phyloP scores from a whole-genome alignment of 2,329 filamentous ascomycete species.

The Ophiostoma piceae region DNA sequence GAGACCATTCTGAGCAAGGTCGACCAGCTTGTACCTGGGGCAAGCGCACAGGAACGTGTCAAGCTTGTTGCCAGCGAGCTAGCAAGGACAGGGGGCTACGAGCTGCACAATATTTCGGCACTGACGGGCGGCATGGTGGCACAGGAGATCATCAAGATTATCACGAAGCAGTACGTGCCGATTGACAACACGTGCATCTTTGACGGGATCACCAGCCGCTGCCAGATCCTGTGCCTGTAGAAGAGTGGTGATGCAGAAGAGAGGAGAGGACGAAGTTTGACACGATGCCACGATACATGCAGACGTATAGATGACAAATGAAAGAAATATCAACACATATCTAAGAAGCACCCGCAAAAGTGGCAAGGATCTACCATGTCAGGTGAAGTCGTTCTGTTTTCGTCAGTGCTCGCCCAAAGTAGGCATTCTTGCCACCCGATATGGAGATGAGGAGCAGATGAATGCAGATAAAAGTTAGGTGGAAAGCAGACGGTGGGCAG shows the following conservation, averaged over 20 bases:
- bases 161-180: constrained; percentile 67
- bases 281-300: not conserved
- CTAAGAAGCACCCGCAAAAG: not conserved
- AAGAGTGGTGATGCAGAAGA: too few species aligned
- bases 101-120: constrained; percentile 88
- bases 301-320: not conserved
- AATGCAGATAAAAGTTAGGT: not conserved
- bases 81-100: constrained; percentile 70
- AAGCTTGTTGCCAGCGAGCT: constrained; percentile 58
- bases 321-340: not conserved
- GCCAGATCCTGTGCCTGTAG: constrained; percentile 45
- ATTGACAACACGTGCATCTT: constrained; percentile 67
- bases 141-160: constrained; percentile 93
- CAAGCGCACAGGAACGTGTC: constrained; percentile 45
- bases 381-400: not conserved
- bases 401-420: not conserved
- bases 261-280: not conserved
- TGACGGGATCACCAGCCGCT: constrained; percentile 61
- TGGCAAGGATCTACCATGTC: not conserved
- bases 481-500: too few species aligned
- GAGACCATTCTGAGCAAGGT: constrained; percentile 51
- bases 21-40: constrained; percentile 42
- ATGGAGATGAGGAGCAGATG: not conserved
- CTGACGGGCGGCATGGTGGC: constrained; percentile 86
- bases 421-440: not conserved